A percentile compares a stretch with the other conserved stretches of the same genome.
phyloP scores from a whole-genome alignment of 257 asterid species.

The Primulina huaijiensis region DNA sequence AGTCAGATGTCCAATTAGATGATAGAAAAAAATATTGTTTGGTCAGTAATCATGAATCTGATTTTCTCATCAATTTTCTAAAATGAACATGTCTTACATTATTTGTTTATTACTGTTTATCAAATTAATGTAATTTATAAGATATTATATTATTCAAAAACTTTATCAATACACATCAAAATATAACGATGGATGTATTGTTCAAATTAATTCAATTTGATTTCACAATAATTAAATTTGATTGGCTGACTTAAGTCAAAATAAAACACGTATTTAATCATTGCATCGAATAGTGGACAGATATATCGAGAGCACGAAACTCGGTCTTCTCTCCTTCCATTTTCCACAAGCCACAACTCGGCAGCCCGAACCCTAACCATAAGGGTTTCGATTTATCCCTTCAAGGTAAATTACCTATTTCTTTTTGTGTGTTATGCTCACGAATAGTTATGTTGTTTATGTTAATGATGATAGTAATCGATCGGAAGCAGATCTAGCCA shows the following conservation, averaged over 20 bases:
- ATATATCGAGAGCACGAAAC: not conserved
- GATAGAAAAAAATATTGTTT: no score
- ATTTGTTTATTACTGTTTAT: no score
- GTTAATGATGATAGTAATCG: not conserved
- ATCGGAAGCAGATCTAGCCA: constrained; percentile 17
- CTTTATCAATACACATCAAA: no score
- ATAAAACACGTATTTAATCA: not conserved
- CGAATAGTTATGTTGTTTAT: not conserved
- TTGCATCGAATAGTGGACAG: not conserved
- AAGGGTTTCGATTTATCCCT: not conserved
- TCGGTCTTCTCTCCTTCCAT: not conserved
- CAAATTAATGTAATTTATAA: no score
- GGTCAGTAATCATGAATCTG: no score
- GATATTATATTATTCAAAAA: no score
- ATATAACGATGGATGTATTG: no score
- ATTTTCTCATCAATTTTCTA: no score
- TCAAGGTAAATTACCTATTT: not conserved
- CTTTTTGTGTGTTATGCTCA: not conserved
- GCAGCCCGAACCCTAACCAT: not conserved
- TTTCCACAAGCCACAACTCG: not conserved
- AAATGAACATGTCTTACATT: no score
- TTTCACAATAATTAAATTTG: not conserved
- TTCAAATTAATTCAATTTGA: no score
- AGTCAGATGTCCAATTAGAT: no score
- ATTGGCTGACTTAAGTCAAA: not conserved